phyloP scores from a whole-genome alignment of 1,284 basidiomycete genomes.

The Cryptococcus amylolentus region DNA sequence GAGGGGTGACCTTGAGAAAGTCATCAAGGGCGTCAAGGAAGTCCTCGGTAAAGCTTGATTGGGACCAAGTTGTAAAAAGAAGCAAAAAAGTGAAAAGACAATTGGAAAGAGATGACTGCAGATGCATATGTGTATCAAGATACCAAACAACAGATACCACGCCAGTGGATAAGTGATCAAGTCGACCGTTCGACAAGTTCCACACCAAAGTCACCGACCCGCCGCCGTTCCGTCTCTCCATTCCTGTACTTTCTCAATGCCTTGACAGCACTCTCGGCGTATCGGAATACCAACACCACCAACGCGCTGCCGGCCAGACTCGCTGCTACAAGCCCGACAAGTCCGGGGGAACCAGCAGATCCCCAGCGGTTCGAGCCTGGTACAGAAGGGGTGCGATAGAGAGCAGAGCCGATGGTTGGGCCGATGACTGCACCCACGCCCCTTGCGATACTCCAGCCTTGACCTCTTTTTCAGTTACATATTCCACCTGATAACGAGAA shows the following conservation, averaged over 20 bases:
- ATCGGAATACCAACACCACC: constrained; percentile 8
- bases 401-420: constrained; percentile 18
- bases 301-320: constrained; percentile 20
- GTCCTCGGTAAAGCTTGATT: constrained; percentile 51
- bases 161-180: background rate
- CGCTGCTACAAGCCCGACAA: constrained; percentile 20
- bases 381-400: constrained; percentile 13
- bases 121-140: no score
- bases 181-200: no score
- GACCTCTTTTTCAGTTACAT: no score
- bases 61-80: no score
- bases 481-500: no score
- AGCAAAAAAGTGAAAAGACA: background rate
- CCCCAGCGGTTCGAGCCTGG: constrained; percentile 12
- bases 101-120: background rate
- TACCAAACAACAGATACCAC: no score
- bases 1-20: constrained; percentile 71
- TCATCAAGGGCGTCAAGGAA: constrained; percentile 65
- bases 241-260: no score
- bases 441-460: background rate
- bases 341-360: constrained; percentile 23
- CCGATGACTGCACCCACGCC: constrained; percentile 22
- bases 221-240: no score
- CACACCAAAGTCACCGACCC: no score
- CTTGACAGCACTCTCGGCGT: no score